Evolutionary conservation across 495 filamentous ascomycete species (phyloP).

Genomic region (Xanthoparmelia taractica): DNA sequence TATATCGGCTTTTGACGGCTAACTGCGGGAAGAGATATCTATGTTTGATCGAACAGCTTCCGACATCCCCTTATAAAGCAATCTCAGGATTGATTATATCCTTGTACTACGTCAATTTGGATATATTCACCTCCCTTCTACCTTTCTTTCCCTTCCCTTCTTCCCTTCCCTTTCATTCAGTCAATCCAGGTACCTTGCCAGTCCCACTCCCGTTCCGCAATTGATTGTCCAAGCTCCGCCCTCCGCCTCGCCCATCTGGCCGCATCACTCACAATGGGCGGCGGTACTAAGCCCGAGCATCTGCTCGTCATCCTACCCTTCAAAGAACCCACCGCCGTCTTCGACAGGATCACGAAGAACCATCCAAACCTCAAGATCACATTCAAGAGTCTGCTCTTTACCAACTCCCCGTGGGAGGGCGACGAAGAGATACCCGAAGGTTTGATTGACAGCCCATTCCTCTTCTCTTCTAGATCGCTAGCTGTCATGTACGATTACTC

Average conservation of each 20-base stretch:
- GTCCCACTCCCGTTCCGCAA: background rate
- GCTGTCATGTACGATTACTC: background rate
- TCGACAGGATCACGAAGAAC: slow-evolving; percentile 38
- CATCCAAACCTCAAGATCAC: slow-evolving; percentile 48
- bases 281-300: slow-evolving; percentile 31
- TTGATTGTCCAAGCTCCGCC: background rate
- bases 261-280: slow-evolving; percentile 28
- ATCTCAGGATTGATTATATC: too few species aligned
- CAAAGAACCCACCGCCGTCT: slow-evolving; percentile 32
- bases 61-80: too few species aligned
- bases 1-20: background rate
- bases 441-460: slow-evolving; percentile 4
- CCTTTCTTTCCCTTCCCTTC: too few species aligned
- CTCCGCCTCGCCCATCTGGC: slow-evolving; percentile 11
- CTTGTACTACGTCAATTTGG: too few species aligned
- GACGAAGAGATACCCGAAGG: background rate
- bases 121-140: background rate
- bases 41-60: too few species aligned
- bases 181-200: background rate
- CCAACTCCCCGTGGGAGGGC: slow-evolving; percentile 13
- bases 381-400: slow-evolving; percentile 22
- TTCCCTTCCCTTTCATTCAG: background rate
- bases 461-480: background rate
- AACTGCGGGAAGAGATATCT: background rate
- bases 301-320: slow-evolving; percentile 43